Evolutionary conservation across 257 asterid genomes (phyloP), one percentile per base, ranked within the genome.

Genomic region (Petrea volubilis): DNA sequence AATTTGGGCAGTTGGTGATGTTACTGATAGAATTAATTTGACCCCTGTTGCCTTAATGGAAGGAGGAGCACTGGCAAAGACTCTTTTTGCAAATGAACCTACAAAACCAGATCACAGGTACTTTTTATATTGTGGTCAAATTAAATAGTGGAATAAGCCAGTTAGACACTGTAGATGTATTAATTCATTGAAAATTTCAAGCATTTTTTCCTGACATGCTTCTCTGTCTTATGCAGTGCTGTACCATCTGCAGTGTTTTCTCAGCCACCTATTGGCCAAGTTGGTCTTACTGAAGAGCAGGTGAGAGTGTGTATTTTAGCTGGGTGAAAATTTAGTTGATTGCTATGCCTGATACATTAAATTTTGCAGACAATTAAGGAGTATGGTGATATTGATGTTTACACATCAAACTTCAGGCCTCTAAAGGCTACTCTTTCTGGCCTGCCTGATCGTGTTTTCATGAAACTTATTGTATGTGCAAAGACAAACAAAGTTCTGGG

Each of bases 1-100:
- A 64, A 95, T 95, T 79, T 95, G 98, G 97, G 99, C 96, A 4
- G 99, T 95, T 60, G 99, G 99, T 78, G 99, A 95, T 81, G 99
- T 82, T 63, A 95, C 99, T 53, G 96, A 95, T 78, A 91, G 99
- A 82, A 84, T 92, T 69, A 95, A 95, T 86, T 82, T 95, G 84
- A 95, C 99, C 69, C 99, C 99, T 20, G 99, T 95, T 73, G 99
- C 99, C 80, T 81, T 95, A 76, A 95, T 95, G 98, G 99, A 95
- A 79, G 99, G 99, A 76, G 97, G 90, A 64, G 98, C 99, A 74
- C 40, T 95, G 85, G 96, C 99, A 62, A 92, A 85, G 87, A 95
- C 98, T 34, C 72, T 92, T 60, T 95, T 95, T 73, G 93, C 86
- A 13, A 82, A 85, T 77, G 92, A 88, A 75, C 93, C 93, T 5